Base-by-base conservation (phyloP, 306 rosid species). In the Erythrophleum fordii region DNA sequence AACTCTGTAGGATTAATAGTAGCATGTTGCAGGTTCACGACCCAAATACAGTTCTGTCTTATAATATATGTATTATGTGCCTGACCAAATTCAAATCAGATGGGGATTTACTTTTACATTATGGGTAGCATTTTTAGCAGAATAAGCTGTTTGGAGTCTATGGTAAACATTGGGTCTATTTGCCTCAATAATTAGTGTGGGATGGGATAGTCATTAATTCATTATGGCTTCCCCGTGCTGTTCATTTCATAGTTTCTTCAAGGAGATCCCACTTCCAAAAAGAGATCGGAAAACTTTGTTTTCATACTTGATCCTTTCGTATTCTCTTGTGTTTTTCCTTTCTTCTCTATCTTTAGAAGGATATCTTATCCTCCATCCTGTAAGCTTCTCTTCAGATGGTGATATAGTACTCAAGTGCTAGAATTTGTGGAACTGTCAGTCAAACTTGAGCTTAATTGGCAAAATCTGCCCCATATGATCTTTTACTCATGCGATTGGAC, bases 381-480 rank as follows among this genome's bases (percentile, higher is more conserved):
- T n/a, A n/a, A n/a, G n/a, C 34, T 31, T 31, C 34, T 31, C 34
- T 31, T 31, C 34, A 45, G 41, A 64, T 55, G 12, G 16, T 51
- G 58, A 51, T 0, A 17, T 51, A 17, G 1, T 51, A 51, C 8
- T 18, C 58, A 18, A 17, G 23, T 17, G 23, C 35, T 46, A 23
- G 29, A 77, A 72, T 13, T 48, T 17, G 44, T 56, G 42, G 5
- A 41, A 55, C 48, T 72, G 22, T 55, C 8, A n/a, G 41, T 37
- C 26, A 48, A 73, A 34, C 73, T 72, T 56, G n/a, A 65, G 39
- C 55, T 64, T 77, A 34, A 37, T 68, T 22, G 80, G 39, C 56
- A 55, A 73, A 66, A 45, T 55, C 34, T 58, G 28, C 22, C 53
- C 49, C 48, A 2, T n/a, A 37, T 73, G 49, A 12, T 56, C 26